Conservation (phyloP, 495 filamentous ascomycete species). For the Penicillium mononematosum region DNA sequence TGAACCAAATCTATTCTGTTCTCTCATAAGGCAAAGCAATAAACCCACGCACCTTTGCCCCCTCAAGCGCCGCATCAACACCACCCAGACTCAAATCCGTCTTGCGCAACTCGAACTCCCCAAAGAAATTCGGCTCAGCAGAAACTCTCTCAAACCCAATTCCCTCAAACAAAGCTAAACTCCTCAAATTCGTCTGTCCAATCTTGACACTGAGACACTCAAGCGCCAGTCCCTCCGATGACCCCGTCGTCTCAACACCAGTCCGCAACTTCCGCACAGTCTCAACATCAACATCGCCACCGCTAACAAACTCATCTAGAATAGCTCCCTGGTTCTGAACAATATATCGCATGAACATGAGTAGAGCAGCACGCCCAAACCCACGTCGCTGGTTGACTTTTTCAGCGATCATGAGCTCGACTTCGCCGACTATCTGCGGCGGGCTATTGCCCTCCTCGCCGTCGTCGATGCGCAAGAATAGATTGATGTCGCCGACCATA, state of each 20-base stretch:
- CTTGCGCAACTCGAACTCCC: slow-evolving; percentile 58
- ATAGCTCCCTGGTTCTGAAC: slow-evolving; percentile 47
- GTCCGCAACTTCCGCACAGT: slow-evolving; percentile 18
- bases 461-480: slow-evolving; percentile 67
- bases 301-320: slow-evolving; percentile 55
- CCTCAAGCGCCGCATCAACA: slow-evolving; percentile 26
- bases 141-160: slow-evolving; percentile 52
- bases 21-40: slow-evolving; percentile 39
- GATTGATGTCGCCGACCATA: slow-evolving; percentile 86
- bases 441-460: slow-evolving; percentile 42
- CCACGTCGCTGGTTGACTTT: slow-evolving; percentile 58
- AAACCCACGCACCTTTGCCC: slow-evolving; percentile 41
- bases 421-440: slow-evolving; percentile 59
- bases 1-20: slow-evolving; percentile 9
- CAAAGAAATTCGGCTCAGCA: slow-evolving; percentile 61
- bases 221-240: slow-evolving; percentile 19
- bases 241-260: slow-evolving; percentile 17
- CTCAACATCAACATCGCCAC: slow-evolving; percentile 20
- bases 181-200: slow-evolving; percentile 51
- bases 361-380: slow-evolving; percentile 62
- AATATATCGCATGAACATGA: slow-evolving; percentile 68
- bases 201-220: slow-evolving; percentile 61
- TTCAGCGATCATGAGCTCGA: slow-evolving; percentile 87
- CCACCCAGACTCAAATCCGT: slow-evolving; percentile 28
- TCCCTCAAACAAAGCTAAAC: slow-evolving; percentile 60